A percentile compares a stretch with the other conserved stretches of the same genome.
These are phyloP conservation scores for Plectosphaerella sp. DNA, from an alignment of 2,329 filamentous ascomycete species.

Conservation along the genomic window DNA sequence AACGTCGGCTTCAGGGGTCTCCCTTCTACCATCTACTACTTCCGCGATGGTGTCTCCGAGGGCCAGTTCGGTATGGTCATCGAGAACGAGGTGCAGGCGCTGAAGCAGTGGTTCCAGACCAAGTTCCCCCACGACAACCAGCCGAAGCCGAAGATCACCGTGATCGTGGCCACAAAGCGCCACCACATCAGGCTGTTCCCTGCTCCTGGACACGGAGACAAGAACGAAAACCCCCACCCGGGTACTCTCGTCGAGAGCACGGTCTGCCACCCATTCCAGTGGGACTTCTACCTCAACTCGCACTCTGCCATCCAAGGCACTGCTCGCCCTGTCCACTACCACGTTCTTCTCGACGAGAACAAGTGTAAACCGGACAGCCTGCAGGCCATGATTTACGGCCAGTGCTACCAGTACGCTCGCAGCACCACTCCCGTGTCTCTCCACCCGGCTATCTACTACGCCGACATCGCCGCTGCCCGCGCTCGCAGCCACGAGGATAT, in stretches of 20 bases:
- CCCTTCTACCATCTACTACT: constrained; percentile 79
- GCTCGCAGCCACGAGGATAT: constrained; percentile 68
- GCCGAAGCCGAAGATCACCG: constrained; percentile 65
- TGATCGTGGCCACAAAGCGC: constrained; percentile 86
- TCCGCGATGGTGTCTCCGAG: constrained; percentile 89
- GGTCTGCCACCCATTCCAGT: constrained; percentile 86
- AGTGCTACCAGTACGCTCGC: constrained; percentile 88
- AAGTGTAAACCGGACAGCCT: constrained; percentile 62
- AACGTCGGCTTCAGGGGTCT: constrained; percentile 34
- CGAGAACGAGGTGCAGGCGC: constrained; percentile 67
- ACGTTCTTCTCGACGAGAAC: constrained; percentile 81
- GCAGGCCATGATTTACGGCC: constrained; percentile 87
- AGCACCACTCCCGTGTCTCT: constrained; percentile 90
- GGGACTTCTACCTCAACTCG: constrained; percentile 71
- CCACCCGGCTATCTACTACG: constrained; percentile 91
- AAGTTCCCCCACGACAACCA: constrained; percentile 17
- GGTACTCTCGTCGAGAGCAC: constrained; percentile 86
- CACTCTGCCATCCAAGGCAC: constrained; percentile 86
- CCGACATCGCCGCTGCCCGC: constrained; percentile 80
- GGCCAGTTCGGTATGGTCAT: constrained; percentile 80
- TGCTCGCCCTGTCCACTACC: constrained; percentile 86
- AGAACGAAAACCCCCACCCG: constrained; percentile 76
- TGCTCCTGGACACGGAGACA: constrained; percentile 55
- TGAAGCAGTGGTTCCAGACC: constrained; percentile 56
- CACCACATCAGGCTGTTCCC: constrained; percentile 95